Evolutionary conservation across 768 basidiomycete genomes (phyloP).

Genomic region (Tylopilus subfusipes): DNA sequence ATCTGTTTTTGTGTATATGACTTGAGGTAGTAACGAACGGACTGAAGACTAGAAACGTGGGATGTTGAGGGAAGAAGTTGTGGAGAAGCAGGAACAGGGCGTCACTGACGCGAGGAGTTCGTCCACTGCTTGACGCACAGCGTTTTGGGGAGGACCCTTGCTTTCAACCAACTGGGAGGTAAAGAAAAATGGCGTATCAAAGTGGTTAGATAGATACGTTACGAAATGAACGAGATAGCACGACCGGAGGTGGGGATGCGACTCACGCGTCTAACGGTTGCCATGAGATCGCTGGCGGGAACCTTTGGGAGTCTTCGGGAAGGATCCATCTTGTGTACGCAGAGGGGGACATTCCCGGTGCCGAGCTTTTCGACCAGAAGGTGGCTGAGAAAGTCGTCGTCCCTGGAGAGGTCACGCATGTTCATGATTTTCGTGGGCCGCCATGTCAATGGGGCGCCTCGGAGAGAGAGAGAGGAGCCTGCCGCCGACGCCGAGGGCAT

Average conservation of each 20-base stretch:
- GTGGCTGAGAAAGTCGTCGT: conserved; percentile 89
- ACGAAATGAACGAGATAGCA: conserved; percentile 29
- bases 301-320: conserved; percentile 75
- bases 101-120: conserved; percentile 67
- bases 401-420: conserved; percentile 83
- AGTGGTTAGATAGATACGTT: conserved; percentile 18
- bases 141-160: conserved; percentile 53
- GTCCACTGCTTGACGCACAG: conserved; percentile 71
- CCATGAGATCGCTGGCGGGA: conserved; percentile 61
- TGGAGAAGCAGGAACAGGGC: conserved; percentile 11
- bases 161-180: conserved; percentile 51
- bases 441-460: conserved; percentile 48
- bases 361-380: conserved; percentile 87
- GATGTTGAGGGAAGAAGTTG: conserved; percentile 17
- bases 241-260: conserved; percentile 18
- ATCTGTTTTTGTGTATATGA: conserved; percentile 78
- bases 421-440: conserved; percentile 87
- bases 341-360: conserved; percentile 72
- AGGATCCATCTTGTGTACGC: conserved; percentile 89
- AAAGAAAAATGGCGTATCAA: conserved; percentile 19
- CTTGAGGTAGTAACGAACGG: conserved; percentile 76
- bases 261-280: conserved; percentile 74
- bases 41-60: conserved; percentile 49
- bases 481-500: conserved; percentile 32
- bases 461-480: conserved; percentile 22